Conservation (phyloP, 2,329 filamentous ascomycete species). For the Biscogniauxia marginata region DNA sequence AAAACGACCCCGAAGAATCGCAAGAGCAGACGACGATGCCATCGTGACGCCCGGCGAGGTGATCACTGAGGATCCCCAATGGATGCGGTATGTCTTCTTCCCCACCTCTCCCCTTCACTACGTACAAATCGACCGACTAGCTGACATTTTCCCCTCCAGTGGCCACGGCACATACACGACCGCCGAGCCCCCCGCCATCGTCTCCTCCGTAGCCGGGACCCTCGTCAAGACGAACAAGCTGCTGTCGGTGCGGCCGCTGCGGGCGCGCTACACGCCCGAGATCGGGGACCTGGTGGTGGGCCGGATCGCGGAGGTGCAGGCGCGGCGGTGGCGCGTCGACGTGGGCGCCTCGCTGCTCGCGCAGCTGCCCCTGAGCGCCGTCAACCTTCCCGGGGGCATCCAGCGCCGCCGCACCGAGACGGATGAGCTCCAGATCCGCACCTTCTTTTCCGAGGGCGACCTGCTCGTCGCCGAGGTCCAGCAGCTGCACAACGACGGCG, state of each 20-base stretch:
- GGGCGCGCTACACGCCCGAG: conserved; percentile 90
- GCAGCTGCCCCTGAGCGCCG: conserved; percentile 78
- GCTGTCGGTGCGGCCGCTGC: conserved; percentile 83
- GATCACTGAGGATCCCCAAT: conserved; percentile 90
- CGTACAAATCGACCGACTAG: not conserved
- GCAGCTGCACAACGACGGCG: conserved; percentile 80
- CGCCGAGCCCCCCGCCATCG: conserved; percentile 64
- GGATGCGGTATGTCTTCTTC: conserved; percentile 68
- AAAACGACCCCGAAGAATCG: conserved; percentile 36
- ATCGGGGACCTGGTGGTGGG: conserved; percentile 96
- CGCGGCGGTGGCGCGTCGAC: conserved; percentile 91
- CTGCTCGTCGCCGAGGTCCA: conserved; percentile 94
- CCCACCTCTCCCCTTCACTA: not conserved
- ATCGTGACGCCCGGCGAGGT: conserved; percentile 88
- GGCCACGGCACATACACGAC: conserved; percentile 89
- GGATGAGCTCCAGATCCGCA: conserved; percentile 94
- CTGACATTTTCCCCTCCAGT: conserved; percentile 42
- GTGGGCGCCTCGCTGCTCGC: conserved; percentile 86
- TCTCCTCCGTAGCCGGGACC: conserved; percentile 86
- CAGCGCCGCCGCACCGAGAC: conserved; percentile 88
- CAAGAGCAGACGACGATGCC: conserved; percentile 34
- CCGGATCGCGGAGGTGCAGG: conserved; percentile 91
- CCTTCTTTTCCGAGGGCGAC: conserved; percentile 96
- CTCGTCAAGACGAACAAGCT: conserved; percentile 95
- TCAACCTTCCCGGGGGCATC: conserved; percentile 93